Evolutionary conservation across 768 basidiomycete species (phyloP).

Genomic region (Strobilomyces dryophilus): DNA sequence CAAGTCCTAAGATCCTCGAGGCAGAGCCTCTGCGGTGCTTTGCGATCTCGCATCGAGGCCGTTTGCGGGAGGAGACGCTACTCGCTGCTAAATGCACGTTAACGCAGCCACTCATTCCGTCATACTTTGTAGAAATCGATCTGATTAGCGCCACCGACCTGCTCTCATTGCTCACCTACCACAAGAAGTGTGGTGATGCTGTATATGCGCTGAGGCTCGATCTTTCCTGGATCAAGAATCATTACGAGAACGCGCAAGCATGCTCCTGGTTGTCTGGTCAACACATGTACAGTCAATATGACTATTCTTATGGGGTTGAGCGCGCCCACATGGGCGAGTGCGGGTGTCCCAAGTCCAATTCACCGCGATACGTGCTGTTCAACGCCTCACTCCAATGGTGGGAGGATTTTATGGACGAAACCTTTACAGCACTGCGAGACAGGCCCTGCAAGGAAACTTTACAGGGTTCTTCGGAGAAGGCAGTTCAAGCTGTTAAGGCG

Average conservation of each 20-base stretch:
- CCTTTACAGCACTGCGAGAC: conserved; percentile 12
- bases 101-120: not conserved
- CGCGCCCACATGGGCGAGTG: not conserved
- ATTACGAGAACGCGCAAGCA: not conserved
- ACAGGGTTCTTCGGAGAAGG: not conserved
- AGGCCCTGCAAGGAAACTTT: conserved; percentile 15
- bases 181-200: not conserved
- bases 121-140: not conserved
- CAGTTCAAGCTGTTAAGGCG: not conserved
- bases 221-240: not conserved
- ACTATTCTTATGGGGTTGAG: too few species aligned
- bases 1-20: not conserved
- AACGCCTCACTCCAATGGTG: conserved; percentile 15
- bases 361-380: not conserved
- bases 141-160: not conserved
- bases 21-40: not conserved
- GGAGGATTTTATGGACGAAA: conserved; percentile 17
- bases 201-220: not conserved
- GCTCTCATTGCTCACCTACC: not conserved
- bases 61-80: not conserved
- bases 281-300: not conserved
- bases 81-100: not conserved
- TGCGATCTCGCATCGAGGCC: not conserved
- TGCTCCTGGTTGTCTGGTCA: not conserved
- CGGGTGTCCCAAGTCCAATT: not conserved